A percentile compares a stretch with the other conserved stretches of the same genome.
Evolutionary conservation across 2,329 filamentous ascomycete genomes (phyloP).

Genomic region (Didymella arachidicola): DNA sequence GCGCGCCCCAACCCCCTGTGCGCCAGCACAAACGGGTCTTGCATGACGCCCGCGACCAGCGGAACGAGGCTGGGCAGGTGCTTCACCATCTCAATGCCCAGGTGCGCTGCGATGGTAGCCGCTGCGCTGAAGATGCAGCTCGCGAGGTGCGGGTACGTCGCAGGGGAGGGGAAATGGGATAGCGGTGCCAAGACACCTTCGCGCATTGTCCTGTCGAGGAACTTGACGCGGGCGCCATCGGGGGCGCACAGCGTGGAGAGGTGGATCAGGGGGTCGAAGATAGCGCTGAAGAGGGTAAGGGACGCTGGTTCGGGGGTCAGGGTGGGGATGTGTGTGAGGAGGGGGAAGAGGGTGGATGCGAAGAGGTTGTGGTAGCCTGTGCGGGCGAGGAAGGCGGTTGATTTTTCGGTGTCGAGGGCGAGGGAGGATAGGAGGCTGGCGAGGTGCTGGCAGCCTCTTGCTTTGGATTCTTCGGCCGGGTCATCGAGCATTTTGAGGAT

Average conservation of each 20-base stretch:
- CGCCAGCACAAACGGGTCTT: constrained; percentile 71
- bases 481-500: constrained; percentile 75
- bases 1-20: constrained; percentile 63
- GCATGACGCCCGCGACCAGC: constrained; percentile 69
- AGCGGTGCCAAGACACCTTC: constrained; percentile 55
- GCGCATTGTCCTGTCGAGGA: constrained; percentile 57
- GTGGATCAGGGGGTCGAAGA: constrained; percentile 71
- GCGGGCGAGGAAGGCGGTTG: constrained; percentile 60
- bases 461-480: constrained; percentile 60
- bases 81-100: constrained; percentile 70
- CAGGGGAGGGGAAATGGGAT: constrained; percentile 60
- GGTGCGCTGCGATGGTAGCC: constrained; percentile 58
- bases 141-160: constrained; percentile 65
- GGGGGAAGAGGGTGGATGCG: constrained; percentile 72
- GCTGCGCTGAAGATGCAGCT: constrained; percentile 63
- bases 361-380: constrained; percentile 71
- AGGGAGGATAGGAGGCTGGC: constrained; percentile 60
- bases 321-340: constrained; percentile 77
- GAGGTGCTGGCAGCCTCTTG: constrained; percentile 65
- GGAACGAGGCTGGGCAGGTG: constrained; percentile 75
- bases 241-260: constrained; percentile 52
- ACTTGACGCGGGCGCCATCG: constrained; percentile 23
- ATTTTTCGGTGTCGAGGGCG: not conserved
- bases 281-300: constrained; percentile 66
- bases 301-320: constrained; percentile 79